These are phyloP conservation scores for Scheffersomyces cryptocercus DNA, from an alignment of 1,139 yeast species.

Conservation along the genomic window DNA sequence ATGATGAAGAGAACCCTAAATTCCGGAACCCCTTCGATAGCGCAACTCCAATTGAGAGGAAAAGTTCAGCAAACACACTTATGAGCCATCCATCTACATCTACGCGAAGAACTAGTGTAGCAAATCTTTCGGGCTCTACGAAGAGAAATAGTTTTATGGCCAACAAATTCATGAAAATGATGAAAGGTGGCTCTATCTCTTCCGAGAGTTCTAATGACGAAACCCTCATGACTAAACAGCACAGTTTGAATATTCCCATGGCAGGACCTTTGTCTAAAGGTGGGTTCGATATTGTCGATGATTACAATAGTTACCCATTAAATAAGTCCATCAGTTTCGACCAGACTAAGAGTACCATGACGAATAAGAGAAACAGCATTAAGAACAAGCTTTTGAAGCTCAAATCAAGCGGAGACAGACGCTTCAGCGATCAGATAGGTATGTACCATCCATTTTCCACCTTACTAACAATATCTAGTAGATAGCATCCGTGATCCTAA, in stretches of 20 bases:
- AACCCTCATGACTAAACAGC: not conserved
- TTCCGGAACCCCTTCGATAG: not conserved
- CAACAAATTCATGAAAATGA: slow-evolving; percentile 9
- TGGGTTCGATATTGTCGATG: slow-evolving; percentile 1
- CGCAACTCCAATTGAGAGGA: not conserved
- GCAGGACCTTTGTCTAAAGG: not conserved
- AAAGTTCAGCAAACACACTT: slow-evolving; percentile 12
- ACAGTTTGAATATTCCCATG: not conserved
- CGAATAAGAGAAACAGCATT: slow-evolving; percentile 20
- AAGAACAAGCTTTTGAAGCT: slow-evolving; percentile 17
- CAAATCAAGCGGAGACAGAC: slow-evolving; percentile 16
- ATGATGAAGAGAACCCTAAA: not conserved
- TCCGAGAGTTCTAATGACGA: slow-evolving; percentile 2
- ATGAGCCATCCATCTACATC: slow-evolving; percentile 12
- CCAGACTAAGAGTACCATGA: slow-evolving; percentile 41
- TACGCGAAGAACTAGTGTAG: slow-evolving; percentile 4
- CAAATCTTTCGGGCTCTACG: slow-evolving; percentile 1
- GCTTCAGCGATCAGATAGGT: slow-evolving; percentile 38
- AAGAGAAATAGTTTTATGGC: slow-evolving; percentile 17
- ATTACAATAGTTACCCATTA: slow-evolving; percentile 6
- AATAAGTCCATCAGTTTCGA: slow-evolving; percentile 31
- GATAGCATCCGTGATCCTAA: no score
- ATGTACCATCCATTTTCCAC: slow-evolving; percentile 28
- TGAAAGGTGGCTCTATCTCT: slow-evolving; percentile 3
- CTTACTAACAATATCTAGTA: no score